Base-by-base conservation (phyloP, 768 basidiomycete genomes). In the Mycena metata region DNA sequence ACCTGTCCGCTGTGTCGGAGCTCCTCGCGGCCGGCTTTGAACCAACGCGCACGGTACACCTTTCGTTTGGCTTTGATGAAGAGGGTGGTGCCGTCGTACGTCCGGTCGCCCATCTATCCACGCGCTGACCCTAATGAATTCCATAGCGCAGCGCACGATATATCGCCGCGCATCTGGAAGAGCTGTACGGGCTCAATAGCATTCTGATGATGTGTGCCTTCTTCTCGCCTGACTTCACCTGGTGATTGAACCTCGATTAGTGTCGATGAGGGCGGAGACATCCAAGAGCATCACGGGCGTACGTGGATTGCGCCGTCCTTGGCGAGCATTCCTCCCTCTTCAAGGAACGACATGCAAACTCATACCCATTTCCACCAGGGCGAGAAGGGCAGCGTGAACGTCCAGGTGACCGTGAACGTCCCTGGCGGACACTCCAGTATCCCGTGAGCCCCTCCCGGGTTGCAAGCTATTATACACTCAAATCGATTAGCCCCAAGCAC, bases 371-470 rank as follows among this genome's bases (percentile, higher is more conserved):
- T 30, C 30, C 30, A 6, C 6, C 30, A 66, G 64, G 69, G 36
- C 10, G 64, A 66, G 33, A 66, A 70, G 23, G 64, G 69, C 35
- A 57, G 39, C 33, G 47, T 63, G 16, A 70, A 70, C 50, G n/a
- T 85, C 7, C 74, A 72, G 36, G 73, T 90, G 13, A 78, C 82
- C n/a, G 84, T 90, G 21, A 72, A 77, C 47, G 80, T 85, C 1
- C 78, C 84, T 0, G 90, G 90, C 2, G 90, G 90, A 0, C 90
- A 91, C 71, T 90, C 89, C 1, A 86, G 85, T 67, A 75, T 89
- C 2, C 90, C 91, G 23, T 68, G 43, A 36, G n/a, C n/a, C n/a
- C n/a, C n/a, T n/a, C n/a, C n/a, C n/a, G n/a, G n/a, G n/a, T n/a
- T n/a, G n/a, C n/a, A n/a, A n/a, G n/a, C n/a, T n/a, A n/a, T n/a